Base-by-base conservation (phyloP, 2,329 filamentous ascomycete species). In the Aspergillus novoparasiticus region DNA sequence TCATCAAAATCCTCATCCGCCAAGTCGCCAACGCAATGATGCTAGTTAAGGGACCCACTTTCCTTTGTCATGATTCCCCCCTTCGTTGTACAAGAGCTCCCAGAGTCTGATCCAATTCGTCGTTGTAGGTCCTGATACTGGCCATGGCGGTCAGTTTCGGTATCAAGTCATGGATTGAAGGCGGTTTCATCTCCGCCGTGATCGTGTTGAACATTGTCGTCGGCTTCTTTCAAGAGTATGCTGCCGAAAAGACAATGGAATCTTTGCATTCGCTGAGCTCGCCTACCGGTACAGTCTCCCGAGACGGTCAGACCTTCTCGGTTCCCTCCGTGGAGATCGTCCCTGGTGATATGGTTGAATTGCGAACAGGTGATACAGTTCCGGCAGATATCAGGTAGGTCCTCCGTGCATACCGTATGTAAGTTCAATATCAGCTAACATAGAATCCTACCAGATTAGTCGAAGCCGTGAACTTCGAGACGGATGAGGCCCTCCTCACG, bases 21-120 rank as follows among this genome's bases (percentile, higher is more conserved):
- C 88, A 90, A 71, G 80, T 90, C 45, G 87, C 87, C 66, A 90
- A 90, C 73, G 87, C 88, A 26, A 85, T 90, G 85, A 90, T 86
- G 66, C 75, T 90, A 76, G 88, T 88, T 77, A 75, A 69, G 63
- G 30, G 63, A 62, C 65, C 66, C 66, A 69, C 65, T 68, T 61
- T 57, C 36, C 26, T 59, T 28, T 46, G 32, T 62, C 36, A 19
- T 59, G 36, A 61, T 36, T 32, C 39, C 34, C 32, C 23, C 58
- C 39, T 19, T 41, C 51, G 9, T 30, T 62, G 23, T 51, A 59
- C 36, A 34, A 59, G 62, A 62, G 48, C 62, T 65, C 60, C 65
- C 63, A 65, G 66, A 62, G 62, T 67, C 67, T 71, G 66, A 68
- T 69, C 57, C 66, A 77, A 67, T 67, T 78, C 77, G 67, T 71